A percentile compares a stretch with the other conserved stretches of the same genome.
These are phyloP conservation scores for Pleurozium schreberi DNA, from an alignment of 225 moss, liverwort and hornwort genomes.

Conservation along the genomic window DNA sequence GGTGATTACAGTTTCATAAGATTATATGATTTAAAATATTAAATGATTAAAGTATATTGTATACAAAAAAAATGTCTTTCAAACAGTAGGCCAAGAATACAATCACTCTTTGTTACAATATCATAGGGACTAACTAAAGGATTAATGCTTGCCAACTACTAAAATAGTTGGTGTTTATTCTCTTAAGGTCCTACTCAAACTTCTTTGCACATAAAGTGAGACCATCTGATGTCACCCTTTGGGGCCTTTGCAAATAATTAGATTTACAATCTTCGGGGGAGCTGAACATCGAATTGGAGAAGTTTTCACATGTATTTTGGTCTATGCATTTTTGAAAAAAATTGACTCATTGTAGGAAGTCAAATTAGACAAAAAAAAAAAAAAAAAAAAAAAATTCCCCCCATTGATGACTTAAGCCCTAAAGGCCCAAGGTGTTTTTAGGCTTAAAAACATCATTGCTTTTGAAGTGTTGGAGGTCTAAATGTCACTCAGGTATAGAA, in stretches of 20 bases:
- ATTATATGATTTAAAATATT: background rate
- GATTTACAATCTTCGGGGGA: fast-evolving
- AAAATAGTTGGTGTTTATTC: background rate
- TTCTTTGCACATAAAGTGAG: fast-evolving
- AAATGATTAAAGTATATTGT: background rate
- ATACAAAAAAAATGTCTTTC: fast-evolving
- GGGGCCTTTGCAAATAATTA: background rate
- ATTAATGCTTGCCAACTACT: background rate
- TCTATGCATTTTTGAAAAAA: background rate
- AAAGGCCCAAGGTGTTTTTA: too few species aligned
- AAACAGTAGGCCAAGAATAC: background rate
- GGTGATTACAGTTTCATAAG: fast-evolving
- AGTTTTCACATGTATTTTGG: background rate
- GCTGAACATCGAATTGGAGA: fast-evolving
- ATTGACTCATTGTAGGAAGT: background rate
- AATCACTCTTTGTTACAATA: fast-evolving
- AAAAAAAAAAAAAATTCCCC: too few species aligned
- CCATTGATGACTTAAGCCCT: too few species aligned
- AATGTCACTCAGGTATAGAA: too few species aligned
- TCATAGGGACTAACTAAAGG: fast-evolving
- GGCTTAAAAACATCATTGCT: too few species aligned
- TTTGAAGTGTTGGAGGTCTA: too few species aligned
- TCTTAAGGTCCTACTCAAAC: background rate
- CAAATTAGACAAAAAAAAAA: too few species aligned
- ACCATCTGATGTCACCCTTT: too few species aligned